Base-by-base conservation (phyloP, 371 early-diverging fungal genomes). In the Capillidium heterosporum region DNA sequence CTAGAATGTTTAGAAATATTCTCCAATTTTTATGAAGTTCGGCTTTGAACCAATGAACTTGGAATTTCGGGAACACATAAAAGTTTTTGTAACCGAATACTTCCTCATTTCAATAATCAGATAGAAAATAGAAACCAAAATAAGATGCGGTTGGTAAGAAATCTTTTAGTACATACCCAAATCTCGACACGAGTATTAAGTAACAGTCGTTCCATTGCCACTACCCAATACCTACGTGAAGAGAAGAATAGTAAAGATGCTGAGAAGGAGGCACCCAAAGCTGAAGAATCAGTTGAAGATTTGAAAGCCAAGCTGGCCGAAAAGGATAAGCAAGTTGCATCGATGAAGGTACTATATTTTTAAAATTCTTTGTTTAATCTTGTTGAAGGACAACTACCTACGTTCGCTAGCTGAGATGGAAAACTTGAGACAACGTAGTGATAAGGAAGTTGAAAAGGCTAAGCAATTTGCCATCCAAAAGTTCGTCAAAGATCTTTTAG, bases 401-500 rank as follows among this genome's bases (percentile, higher is more conserved):
- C 87, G 93, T 59, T 80, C 86, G 43, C 77, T 98, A 35, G 98
- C 98, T 31, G 98, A 98, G 53, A 78, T 80, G 68, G 90, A 98
- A 69, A 98, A 98, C 73, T 65, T 95, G 28, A 87, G 96, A 41
- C 78, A 78, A 50, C 86, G 96, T 47, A 84, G 86, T 40, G 80
- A 84, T 63, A 82, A 78, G 62, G 97, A 98, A 68, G 73, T 89
- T 11, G 82, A 84, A 41, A 73, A 77, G 32, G 76, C 88, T 41
- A 77, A 82, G 51, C 75, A 80, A 26, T 94, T 77, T 67, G 89
- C 95, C 1, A 91, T 95, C 62, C 87, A 88, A 67, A 89, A 87
- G 73, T 98, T 98, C 66, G 94, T 93, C 64, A 95, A 91, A 70
- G 96, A 98, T 62, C 69, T 98, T 35, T 71, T 98, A n/a, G 82